Base-by-base conservation (phyloP, 495 filamentous ascomycete species). In the Stereocaulon alpinum region DNA sequence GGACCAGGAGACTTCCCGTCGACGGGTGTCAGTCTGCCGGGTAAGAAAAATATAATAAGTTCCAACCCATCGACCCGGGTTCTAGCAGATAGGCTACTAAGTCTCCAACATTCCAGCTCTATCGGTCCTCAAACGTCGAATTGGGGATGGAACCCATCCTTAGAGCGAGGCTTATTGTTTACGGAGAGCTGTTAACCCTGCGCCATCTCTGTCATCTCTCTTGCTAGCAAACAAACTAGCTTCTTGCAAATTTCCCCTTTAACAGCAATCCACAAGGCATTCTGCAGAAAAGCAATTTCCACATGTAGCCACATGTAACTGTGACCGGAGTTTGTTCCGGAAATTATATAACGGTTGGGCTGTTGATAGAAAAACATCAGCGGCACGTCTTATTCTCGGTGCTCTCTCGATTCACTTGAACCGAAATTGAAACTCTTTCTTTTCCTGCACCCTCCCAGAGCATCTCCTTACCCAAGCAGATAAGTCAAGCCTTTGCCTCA, bases 191-290 rank as follows among this genome's bases (percentile, higher is more conserved):
- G 27, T 37, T 34, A 3, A 37, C 27, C 20, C 49, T 52, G 49
- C 49, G 49, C 27, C 49, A 52, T 52, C 49, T 52, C 29, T 52
- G 49, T 52, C 49, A 52, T 34, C 18, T 29, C 34, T 37, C 49
- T 34, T 52, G 49, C 34, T 52, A 52, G 49, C 29, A 52, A 52
- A 52, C 6, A 30, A 30, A 52, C 49, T 52, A 52, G 17, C 30
- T 17, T 12, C 29, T 32, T 52, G 49, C 49, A 52, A 52, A 52
- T 52, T 52, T 52, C 49, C 49, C 29, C 34, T 37, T 37, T 37
- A 37, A 37, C 7, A 32, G 49, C 7, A 34, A 50, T 18, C 17
- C 49, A 34, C 29, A 14, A 18, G 17, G 29, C 30, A 30, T 32
- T 18, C 6, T 34, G 34, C 34, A 18, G 29, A 29, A 30, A 27